Base-by-base conservation (phyloP, 108 stramenopile genomes). In the Chaetoceros muelleri region DNA sequence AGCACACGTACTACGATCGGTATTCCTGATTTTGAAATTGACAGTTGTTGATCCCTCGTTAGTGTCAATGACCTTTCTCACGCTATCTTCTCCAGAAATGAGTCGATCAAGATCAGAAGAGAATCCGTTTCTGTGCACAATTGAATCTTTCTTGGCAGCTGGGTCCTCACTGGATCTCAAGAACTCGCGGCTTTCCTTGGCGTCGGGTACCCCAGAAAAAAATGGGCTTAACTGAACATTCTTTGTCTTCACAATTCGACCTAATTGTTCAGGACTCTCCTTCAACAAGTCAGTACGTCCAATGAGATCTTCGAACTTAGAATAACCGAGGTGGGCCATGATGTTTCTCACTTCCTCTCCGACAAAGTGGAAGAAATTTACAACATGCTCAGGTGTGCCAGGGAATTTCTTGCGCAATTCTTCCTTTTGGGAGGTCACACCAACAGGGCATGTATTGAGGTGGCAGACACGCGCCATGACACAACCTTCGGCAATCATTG, bases 401-500 rank as follows among this genome's bases (percentile, higher is more conserved):
- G 84, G 90, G 62, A 96, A 96, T 69, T 95, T 95, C 64, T 85
- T 85, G 27, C 97, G 75, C 22, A 98, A 80, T 58, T 95, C 85
- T 68, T 95, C 93, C 72, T 98, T 95, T 55, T 96, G 95, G 65
- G 86, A 87, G 7, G 95, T 94, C 24, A 94, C 93, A 29, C 95
- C 95, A 10, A 96, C 95, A 17, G 95, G 95, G 66, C 95, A 96
- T 31, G 93, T 96, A 70, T 96, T 96, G 24, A 95, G 78, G 74
- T 96, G 95, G 71, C 93, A 96, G 22, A 93, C 92, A 57, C 93
- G 87, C 29, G 91, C 91, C 94, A 96, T 96, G 52, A 95, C 82
- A 75, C 94, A 95, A 25, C 95, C 95, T 57, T 93, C 89, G 0
- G 93, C 89, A 62, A 96, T 93, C 84, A 96, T 93, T 8, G 95